Evolutionary conservation across 345 rosid species (phyloP), one percentile per base, ranked within the genome.

Genomic region (Corymbia maculata): DNA sequence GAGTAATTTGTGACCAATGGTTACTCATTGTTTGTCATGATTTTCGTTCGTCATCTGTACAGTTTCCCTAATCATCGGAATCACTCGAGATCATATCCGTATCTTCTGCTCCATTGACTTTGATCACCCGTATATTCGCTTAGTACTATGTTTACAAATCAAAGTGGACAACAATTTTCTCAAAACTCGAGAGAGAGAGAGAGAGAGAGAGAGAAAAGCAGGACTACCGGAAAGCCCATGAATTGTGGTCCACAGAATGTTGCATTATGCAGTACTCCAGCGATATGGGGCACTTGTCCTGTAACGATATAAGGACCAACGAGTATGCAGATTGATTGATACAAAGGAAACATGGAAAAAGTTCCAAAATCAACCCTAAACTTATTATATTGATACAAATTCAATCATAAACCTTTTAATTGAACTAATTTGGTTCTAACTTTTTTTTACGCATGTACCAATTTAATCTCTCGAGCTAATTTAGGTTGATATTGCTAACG

Each of bases 401-500:
- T 57, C 0, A 61, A 0, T 61, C 1, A 26, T 61, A 61, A 26
- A 3, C 0, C 0, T 59, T 61, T 61, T 12, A 24, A 61, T 61
- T 61, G 28, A 0, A 61, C 28, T 7, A 28, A 61, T 61, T 26
- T 11, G 12, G 26, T 61, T 12, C 3, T 61, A 61, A 61, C 3
- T 3, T 26, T 59, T 59, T 59, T 59, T n/a, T n/a, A n/a, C n/a
- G n/a, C 1, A 61, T 1, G 28, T 61, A 28, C 28, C 4, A 61
- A 26, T 61, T 26, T 11, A 61, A 3, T 12, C 32, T 4, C 26
- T 11, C 7, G 7, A 2, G 0, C 24, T 22, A 22, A 55, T 22
- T 26, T 28, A 28, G 32, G 6, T 0, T 1, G 7, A 61, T 26
- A 61, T n/a, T 26, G 15, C 3, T 0, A 0, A 61, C 0, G 16